Evolutionary conservation across 768 basidiomycete genomes (phyloP), one percentile per base, ranked within the genome.

Genomic region (Hortiboletus flavorubellus): DNA sequence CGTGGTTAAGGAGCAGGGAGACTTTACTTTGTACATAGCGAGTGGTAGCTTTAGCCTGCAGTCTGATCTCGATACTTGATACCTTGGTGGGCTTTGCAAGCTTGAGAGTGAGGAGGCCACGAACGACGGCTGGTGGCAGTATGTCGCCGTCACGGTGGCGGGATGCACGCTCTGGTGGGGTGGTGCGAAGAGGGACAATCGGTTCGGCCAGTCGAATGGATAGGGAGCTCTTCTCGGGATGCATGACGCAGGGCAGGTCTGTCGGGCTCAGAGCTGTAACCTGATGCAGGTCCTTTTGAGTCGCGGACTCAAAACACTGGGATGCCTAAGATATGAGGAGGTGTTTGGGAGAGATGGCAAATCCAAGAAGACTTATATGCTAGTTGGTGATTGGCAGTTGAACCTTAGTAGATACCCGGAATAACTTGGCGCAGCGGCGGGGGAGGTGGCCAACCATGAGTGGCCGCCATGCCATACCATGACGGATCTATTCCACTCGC

Each of bases 21-120:
- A 35, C 67, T 78, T 49, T 56, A 93, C 95, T 91, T 80, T 97
- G 93, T 2, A 88, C 85, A 87, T 93, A 97, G 37, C 84, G 80
- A 5, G 86, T 89, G 23, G 78, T 73, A 3, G 86, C 78, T 55
- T 77, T 87, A 3, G 90, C 94, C 43, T 84, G 76, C 21, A 99
- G 73, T 67, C 86, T 83, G 38, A 97, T 76, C 52, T 87, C 86
- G 54, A 99, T 94, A 63, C 85, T 89, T 33, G 88, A 86, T 60
- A 99, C 86, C 68, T 85, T 85, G 50, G 85, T 93, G 1, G 93
- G 85, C 68, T 96, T 96, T 31, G 76, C 75, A 39, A 89, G 72
- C 14, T 74, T 77, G 54, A 91, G 73, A 2, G 81, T 83, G 53
- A 90, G 75, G 5, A 89, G 71, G 10, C 88, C 88, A 46, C 88